phyloP scores from a whole-genome alignment of 1,139 yeast genomes.

The Trichomonascaceae sp. region DNA sequence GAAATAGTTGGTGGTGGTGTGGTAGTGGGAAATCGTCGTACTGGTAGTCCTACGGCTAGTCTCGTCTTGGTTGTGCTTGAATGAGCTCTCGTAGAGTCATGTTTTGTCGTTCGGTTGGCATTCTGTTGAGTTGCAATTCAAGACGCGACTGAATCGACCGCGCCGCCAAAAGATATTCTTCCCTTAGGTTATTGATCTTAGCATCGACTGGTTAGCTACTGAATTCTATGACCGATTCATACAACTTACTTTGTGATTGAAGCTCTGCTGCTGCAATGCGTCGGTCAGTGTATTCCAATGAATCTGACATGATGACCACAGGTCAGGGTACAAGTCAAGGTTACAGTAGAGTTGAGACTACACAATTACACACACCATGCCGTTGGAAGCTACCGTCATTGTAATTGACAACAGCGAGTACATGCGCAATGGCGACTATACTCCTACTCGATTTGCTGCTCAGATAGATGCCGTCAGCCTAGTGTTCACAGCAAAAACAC shows the following conservation, averaged over 20 bases:
- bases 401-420: slow-evolving; percentile 86
- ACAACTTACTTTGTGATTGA: too few species aligned
- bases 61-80: neutral
- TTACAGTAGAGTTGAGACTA: too few species aligned
- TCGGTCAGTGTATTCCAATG: too few species aligned
- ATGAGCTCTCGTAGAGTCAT: slow-evolving; percentile 23
- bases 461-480: slow-evolving; percentile 87
- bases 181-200: slow-evolving; percentile 20
- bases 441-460: slow-evolving; percentile 83
- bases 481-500: slow-evolving; percentile 74
- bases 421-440: slow-evolving; percentile 90
- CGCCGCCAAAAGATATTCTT: slow-evolving; percentile 22
- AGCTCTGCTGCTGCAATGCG: too few species aligned
- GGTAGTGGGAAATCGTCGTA: too few species aligned
- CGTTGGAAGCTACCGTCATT: neutral
- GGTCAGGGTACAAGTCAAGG: too few species aligned
- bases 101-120: slow-evolving; percentile 32
- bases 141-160: slow-evolving; percentile 25
- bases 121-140: slow-evolving; percentile 27
- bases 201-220: slow-evolving; percentile 13
- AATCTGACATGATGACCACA: too few species aligned
- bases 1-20: too few species aligned
- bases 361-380: too few species aligned
- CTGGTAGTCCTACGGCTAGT: too few species aligned
- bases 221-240: too few species aligned